A percentile compares a stretch with the other conserved stretches of the same genome.
These are phyloP conservation scores for Tulasnella sp. DNA, from an alignment of 768 basidiomycete species.

Conservation along the genomic window DNA sequence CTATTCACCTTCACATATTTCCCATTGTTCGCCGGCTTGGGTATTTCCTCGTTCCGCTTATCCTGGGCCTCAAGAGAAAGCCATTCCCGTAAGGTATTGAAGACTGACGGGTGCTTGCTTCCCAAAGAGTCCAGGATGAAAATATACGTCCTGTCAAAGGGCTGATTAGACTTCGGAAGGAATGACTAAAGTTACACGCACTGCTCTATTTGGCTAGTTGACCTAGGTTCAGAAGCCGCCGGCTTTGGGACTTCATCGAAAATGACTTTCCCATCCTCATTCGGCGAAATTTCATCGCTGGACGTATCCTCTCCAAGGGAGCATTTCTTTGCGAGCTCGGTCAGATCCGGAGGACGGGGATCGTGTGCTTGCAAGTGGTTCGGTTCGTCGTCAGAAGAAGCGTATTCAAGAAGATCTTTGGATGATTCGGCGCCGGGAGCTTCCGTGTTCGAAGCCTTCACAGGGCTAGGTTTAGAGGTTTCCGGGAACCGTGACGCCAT, in stretches of 20 bases:
- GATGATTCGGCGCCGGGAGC: background rate
- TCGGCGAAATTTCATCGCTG: background rate
- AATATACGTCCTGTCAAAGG: conserved; percentile 55
- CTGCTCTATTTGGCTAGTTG: background rate
- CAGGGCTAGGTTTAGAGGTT: background rate
- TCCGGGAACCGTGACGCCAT: background rate
- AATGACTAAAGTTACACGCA: background rate
- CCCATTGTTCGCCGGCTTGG: conserved; percentile 42
- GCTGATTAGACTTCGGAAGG: background rate
- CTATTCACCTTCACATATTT: conserved; percentile 27
- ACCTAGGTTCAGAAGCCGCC: background rate
- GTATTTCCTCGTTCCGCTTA: conserved; percentile 56
- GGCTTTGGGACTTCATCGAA: background rate
- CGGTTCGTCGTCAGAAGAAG: background rate
- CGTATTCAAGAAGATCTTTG: background rate
- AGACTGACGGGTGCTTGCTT: conserved; percentile 65
- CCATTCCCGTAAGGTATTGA: conserved; percentile 65
- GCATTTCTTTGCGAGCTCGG: background rate
- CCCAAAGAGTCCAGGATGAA: conserved; percentile 92
- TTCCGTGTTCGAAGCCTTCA: background rate
- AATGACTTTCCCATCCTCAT: background rate
- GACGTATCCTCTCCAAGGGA: background rate
- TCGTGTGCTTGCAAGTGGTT: background rate
- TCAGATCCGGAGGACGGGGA: background rate
- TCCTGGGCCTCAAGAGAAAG: conserved; percentile 76